These are phyloP conservation scores for Lentinula novae-zelandiae DNA, from an alignment of 1,284 basidiomycete genomes.

Conservation along the genomic window DNA sequence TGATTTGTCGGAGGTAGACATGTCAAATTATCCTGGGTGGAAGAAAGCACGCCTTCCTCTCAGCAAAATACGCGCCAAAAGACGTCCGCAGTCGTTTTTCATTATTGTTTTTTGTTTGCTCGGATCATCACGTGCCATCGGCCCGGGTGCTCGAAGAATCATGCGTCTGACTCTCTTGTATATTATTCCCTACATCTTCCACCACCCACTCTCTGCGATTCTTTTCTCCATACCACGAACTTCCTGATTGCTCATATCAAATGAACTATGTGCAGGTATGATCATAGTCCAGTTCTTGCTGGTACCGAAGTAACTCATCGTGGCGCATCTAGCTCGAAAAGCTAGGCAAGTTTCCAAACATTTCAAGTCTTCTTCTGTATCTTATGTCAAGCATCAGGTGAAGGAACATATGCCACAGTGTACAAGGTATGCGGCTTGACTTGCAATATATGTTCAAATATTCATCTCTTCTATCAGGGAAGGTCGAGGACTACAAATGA, in stretches of 20 bases:
- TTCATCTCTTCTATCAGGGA: conserved; percentile 46
- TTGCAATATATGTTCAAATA: neutral
- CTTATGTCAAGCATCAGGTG: conserved; percentile 43
- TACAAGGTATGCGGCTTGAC: conserved; percentile 64
- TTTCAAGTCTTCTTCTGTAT: neutral
- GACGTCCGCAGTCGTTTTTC: neutral
- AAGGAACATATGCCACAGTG: conserved; percentile 87
- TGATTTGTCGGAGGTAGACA: conserved; percentile 32
- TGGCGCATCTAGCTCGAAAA: conserved; percentile 74
- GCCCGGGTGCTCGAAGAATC: too few species aligned
- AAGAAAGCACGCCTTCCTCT: neutral
- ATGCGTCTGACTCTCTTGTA: too few species aligned
- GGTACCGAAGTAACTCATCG: conserved; percentile 14
- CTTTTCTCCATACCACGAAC: conserved; percentile 4
- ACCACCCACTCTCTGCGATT: conserved; percentile 12
- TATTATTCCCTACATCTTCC: conserved; percentile 3
- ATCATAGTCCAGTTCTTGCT: conserved; percentile 1
- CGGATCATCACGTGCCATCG: neutral
- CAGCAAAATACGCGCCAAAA: neutral
- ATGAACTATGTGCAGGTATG: conserved; percentile 73
- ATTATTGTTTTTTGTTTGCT: neutral
- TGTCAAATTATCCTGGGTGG: neutral
- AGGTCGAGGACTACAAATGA: conserved; percentile 85
- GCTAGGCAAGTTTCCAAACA: conserved; percentile 46
- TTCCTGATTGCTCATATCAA: conserved; percentile 3